Evolutionary conservation across 495 filamentous ascomycete genomes (phyloP).

Genomic region (Penicillium angulare): DNA sequence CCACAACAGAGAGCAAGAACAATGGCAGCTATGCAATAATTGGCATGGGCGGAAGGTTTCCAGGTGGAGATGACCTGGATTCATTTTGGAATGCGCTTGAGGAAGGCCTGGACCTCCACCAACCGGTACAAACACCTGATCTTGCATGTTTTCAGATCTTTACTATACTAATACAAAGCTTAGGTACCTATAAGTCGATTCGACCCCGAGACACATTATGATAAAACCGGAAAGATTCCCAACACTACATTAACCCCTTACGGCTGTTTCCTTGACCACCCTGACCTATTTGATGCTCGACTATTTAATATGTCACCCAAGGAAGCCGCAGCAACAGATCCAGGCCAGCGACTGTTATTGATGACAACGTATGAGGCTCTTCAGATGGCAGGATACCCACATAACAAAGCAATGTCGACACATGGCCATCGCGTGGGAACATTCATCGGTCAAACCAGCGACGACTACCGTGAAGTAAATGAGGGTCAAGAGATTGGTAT

Average conservation of each 20-base stretch:
- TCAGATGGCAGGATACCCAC: constrained; percentile 62
- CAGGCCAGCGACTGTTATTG: constrained; percentile 72
- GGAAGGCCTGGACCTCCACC: no score
- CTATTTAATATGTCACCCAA: constrained; percentile 42
- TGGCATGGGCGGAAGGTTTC: no score
- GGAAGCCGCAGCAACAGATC: constrained; percentile 65
- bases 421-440: constrained; percentile 62
- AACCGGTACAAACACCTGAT: no score
- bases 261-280: constrained; percentile 38
- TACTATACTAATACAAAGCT: no score
- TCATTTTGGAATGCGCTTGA: no score
- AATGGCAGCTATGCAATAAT: no score
- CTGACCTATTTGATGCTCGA: constrained; percentile 29
- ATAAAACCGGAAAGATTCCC: constrained; percentile 33
- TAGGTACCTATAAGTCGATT: constrained; percentile 41
- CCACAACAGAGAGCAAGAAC: no score
- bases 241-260: constrained; percentile 35
- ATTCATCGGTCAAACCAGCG: constrained; percentile 75
- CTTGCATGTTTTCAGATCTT: no score
- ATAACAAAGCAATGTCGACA: constrained; percentile 1
- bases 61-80: no score
- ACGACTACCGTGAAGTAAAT: constrained; percentile 78
- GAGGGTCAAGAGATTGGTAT: constrained; percentile 71
- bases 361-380: constrained; percentile 75
- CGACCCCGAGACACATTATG: constrained; percentile 36